phyloP scores from a whole-genome alignment of 139 green algal species.

The Chlamydomonas incerta region DNA sequence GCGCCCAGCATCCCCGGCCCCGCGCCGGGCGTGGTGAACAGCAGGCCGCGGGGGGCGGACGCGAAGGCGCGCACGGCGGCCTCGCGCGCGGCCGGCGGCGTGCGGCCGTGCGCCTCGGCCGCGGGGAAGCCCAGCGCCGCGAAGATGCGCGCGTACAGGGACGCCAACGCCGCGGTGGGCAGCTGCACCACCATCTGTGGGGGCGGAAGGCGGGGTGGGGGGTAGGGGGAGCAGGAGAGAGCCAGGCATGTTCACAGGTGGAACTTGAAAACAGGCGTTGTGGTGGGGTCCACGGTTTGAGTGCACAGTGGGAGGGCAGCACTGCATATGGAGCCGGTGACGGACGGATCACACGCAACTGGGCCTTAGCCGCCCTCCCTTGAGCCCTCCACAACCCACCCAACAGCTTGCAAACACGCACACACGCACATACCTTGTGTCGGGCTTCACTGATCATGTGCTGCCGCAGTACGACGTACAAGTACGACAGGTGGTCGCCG shows the following conservation, averaged over 20 bases:
- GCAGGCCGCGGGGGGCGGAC: conserved; percentile 13
- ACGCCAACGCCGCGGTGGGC: background rate
- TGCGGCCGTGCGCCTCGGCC: background rate
- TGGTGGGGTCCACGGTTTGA: too few species aligned
- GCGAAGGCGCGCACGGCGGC: conserved; percentile 18
- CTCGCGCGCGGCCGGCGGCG: background rate
- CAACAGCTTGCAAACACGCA: too few species aligned
- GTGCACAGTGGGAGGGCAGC: too few species aligned
- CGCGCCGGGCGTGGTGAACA: conserved; percentile 6
- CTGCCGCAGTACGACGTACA: conserved; percentile 34
- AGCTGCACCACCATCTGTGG: conserved; percentile 24
- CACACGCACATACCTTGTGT: conserved; percentile 12
- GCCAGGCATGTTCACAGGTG: too few species aligned
- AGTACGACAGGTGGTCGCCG: conserved; percentile 25
- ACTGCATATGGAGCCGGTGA: too few species aligned
- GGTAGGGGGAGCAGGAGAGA: too few species aligned
- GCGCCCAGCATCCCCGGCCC: background rate
- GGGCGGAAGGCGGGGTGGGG: too few species aligned
- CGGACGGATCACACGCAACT: too few species aligned
- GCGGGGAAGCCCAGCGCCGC: conserved; percentile 35
- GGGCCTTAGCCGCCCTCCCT: too few species aligned
- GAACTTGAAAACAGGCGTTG: too few species aligned
- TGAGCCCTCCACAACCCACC: too few species aligned
- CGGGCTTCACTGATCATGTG: conserved; percentile 18
- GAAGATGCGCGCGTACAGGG: conserved; percentile 7